Evolutionary conservation across 1,139 yeast species (phyloP).

Genomic region (Protomyces inouyei): DNA sequence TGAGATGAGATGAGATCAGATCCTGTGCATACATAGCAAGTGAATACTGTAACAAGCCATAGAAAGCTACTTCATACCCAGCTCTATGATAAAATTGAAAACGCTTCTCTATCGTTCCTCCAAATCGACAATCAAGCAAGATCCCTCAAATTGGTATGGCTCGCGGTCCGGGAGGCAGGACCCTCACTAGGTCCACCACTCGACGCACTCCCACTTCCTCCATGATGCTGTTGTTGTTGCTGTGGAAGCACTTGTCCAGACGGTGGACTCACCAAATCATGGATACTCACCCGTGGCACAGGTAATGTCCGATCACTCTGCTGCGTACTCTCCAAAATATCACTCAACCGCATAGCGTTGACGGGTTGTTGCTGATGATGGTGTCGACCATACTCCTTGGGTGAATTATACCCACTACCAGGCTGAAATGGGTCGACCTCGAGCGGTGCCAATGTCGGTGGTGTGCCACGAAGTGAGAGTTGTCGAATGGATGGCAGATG

Average conservation of each 20-base stretch:
- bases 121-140: not conserved
- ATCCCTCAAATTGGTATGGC: not conserved
- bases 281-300: slow-evolving; percentile 17
- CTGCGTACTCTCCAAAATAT: slow-evolving; percentile 18
- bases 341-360: slow-evolving; percentile 15
- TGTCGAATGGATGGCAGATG: slow-evolving; percentile 44
- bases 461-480: slow-evolving; percentile 39
- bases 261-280: slow-evolving; percentile 5
- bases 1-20: no score
- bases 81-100: no score
- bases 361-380: slow-evolving; percentile 19
- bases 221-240: not conserved
- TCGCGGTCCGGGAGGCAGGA: not conserved
- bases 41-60: no score
- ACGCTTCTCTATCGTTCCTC: not conserved
- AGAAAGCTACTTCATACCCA: no score
- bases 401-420: slow-evolving; percentile 20
- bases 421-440: slow-evolving; percentile 35
- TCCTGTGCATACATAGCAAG: no score
- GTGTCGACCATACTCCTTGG: slow-evolving; percentile 1
- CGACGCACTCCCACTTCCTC: not conserved
- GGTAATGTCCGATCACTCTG: slow-evolving; percentile 19
- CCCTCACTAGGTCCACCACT: not conserved
- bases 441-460: slow-evolving; percentile 40
- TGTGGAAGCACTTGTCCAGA: not conserved